These are phyloP conservation scores for Penicillium verhagenii DNA, from an alignment of 495 filamentous ascomycete species.

Conservation along the genomic window DNA sequence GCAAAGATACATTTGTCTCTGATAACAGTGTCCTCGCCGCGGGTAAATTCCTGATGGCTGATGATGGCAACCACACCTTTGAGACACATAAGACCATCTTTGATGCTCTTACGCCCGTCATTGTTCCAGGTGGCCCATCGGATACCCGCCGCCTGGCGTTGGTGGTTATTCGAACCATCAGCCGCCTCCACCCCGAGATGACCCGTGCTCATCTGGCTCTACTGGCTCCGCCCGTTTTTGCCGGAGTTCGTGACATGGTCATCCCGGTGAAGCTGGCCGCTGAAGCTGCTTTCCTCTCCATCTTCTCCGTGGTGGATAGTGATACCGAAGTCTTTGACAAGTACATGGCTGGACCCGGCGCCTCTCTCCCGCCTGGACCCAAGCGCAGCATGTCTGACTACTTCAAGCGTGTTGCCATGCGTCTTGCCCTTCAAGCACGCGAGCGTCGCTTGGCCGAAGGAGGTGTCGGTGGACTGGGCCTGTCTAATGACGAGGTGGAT, in stretches of 20 bases:
- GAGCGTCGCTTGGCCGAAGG: slow-evolving; percentile 89
- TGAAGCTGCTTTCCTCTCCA: slow-evolving; percentile 88
- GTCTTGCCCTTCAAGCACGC: slow-evolving; percentile 76
- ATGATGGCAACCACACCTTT: slow-evolving; percentile 44
- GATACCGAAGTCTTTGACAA: slow-evolving; percentile 88
- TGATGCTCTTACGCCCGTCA: slow-evolving; percentile 67
- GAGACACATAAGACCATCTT: slow-evolving; percentile 78
- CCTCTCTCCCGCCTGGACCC: slow-evolving; percentile 60
- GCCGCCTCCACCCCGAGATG: slow-evolving; percentile 71
- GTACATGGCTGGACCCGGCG: slow-evolving; percentile 67
- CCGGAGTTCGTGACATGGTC: slow-evolving; percentile 85
- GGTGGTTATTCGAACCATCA: slow-evolving; percentile 84
- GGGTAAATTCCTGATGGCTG: slow-evolving; percentile 86
- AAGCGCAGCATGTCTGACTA: slow-evolving; percentile 96
- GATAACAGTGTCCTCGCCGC: slow-evolving; percentile 91
- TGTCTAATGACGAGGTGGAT: slow-evolving; percentile 85
- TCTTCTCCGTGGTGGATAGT: slow-evolving; percentile 88
- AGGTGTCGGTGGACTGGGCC: slow-evolving; percentile 77
- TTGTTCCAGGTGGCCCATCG: slow-evolving; percentile 69
- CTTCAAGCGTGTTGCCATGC: slow-evolving; percentile 86
- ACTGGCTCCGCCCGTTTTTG: slow-evolving; percentile 81
- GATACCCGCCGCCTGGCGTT: slow-evolving; percentile 86
- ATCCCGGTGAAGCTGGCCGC: slow-evolving; percentile 95
- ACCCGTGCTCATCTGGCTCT: slow-evolving; percentile 74
- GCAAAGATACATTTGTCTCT: slow-evolving; percentile 74